Evolutionary conservation across 1,139 yeast genomes (phyloP), one percentile per base, ranked within the genome.

Genomic region (Geotrichum cucujoidarum): DNA sequence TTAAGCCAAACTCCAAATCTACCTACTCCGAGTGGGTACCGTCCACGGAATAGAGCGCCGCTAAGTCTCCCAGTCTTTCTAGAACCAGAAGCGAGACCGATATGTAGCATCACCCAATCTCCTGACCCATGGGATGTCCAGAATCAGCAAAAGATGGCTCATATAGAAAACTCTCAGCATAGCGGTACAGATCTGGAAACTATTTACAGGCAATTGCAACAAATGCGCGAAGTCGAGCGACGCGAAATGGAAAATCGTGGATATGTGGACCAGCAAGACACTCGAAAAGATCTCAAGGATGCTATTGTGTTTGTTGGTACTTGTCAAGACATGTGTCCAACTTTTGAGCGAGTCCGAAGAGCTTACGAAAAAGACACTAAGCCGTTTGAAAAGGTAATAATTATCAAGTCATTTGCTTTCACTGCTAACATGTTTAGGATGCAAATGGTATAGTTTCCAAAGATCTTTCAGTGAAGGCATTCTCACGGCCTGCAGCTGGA

Each of bases 401-500:
- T 34, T n/a, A 22, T 38, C 32, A 16, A 14, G 29, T 42, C 31
- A 17, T 4, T 14, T 14, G 20, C 18, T 10, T 18, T 34, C 29
- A 22, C 27, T 25, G 24, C 17, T 40, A 34, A 13, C 24, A 3
- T 40, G 20, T 24, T 27, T 41, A 49, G 52, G 53, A 45, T 1
- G 41, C 30, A 0, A 77, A 85, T 0, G 81, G 82, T n/a, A 74
- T 71, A 53, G 85, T 89, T 2, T 75, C 90, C 0, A 66, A 77
- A 36, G 63, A 64, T 1, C 72, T 74, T 41, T 97, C 97, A 0
- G 78, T 94, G 6, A 94, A 94, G 66, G 95, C 96, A 1, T 94
- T 92, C 63, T 86, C 95, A 30, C 73, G 99, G 57, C 97, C 99
- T 0, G 96, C 96, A 10, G 97, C 98, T 1, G 98, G 98, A 10